Evolutionary conservation across 2,329 filamentous ascomycete genomes (phyloP).

Genomic region (Cadophora sp.): DNA sequence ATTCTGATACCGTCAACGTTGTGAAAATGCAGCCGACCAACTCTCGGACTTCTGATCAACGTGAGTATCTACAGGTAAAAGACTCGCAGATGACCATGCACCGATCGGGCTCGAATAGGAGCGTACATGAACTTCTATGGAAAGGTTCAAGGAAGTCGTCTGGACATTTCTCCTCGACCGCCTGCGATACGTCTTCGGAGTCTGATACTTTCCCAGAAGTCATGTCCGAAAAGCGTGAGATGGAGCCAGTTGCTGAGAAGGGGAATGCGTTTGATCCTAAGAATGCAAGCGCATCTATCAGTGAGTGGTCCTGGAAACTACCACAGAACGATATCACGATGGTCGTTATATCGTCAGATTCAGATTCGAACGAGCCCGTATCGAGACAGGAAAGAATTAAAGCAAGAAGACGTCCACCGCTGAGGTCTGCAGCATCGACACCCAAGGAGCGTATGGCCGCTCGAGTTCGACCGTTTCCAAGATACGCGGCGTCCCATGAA

Average conservation of each 20-base stretch:
- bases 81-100: neutral
- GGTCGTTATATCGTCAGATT: slow-evolving; percentile 29
- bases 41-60: neutral
- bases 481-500: slow-evolving; percentile 22
- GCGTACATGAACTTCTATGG: slow-evolving; percentile 40
- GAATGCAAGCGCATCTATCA: slow-evolving; percentile 36
- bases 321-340: slow-evolving; percentile 20
- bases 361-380: slow-evolving; percentile 20
- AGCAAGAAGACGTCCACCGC: neutral
- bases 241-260: slow-evolving; percentile 4
- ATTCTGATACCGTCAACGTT: neutral
- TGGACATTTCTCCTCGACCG: neutral
- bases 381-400: neutral
- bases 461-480: slow-evolving; percentile 16
- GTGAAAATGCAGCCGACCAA: neutral
- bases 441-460: slow-evolving; percentile 15
- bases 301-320: slow-evolving; percentile 33
- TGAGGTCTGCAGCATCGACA: slow-evolving; percentile 7
- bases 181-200: slow-evolving; percentile 12
- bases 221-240: neutral
- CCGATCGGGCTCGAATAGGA: slow-evolving; percentile 19
- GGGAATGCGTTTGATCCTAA: slow-evolving; percentile 33
- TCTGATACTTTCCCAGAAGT: slow-evolving; percentile 3
- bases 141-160: slow-evolving; percentile 21
- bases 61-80: slow-evolving; percentile 19